Conservation (phyloP, 495 filamentous ascomycete species). For the Hypoxylon rickii region DNA sequence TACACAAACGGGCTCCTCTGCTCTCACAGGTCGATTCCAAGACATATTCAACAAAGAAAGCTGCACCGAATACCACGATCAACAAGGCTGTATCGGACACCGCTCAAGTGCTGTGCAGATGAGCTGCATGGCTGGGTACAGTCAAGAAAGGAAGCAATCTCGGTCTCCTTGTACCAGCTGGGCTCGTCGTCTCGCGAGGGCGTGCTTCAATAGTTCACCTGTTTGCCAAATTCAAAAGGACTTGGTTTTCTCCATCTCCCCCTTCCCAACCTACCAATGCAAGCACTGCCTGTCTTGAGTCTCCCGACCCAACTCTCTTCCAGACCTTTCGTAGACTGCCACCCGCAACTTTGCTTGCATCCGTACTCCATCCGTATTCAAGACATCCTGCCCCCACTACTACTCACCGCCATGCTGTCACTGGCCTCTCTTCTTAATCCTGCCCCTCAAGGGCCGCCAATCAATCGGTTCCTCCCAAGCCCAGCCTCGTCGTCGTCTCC, state of each 20-base stretch:
- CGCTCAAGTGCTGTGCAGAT: constrained; percentile 43
- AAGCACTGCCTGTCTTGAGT: constrained; percentile 44
- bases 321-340: constrained; percentile 30
- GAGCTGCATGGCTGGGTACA: constrained; percentile 44
- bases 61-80: constrained; percentile 48
- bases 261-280: constrained; percentile 35
- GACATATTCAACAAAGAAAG: constrained; percentile 49
- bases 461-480: constrained; percentile 36
- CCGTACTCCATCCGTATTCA: constrained; percentile 36
- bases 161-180: constrained; percentile 46
- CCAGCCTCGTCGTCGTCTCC: constrained; percentile 39
- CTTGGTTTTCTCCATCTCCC: constrained; percentile 29
- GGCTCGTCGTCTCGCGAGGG: constrained; percentile 38
- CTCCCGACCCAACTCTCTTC: constrained; percentile 31
- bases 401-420: constrained; percentile 54
- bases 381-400: constrained; percentile 36
- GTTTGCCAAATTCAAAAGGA: constrained; percentile 42
- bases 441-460: constrained; percentile 46
- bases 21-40: constrained; percentile 52
- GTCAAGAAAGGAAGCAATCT: constrained; percentile 44
- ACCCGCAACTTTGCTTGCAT: constrained; percentile 37
- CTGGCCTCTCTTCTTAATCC: constrained; percentile 67
- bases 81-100: constrained; percentile 40
- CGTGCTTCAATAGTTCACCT: constrained; percentile 34
- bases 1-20: constrained; percentile 46